Base-by-base conservation (phyloP, 768 basidiomycete species). In the Rhizopogon rudus region DNA sequence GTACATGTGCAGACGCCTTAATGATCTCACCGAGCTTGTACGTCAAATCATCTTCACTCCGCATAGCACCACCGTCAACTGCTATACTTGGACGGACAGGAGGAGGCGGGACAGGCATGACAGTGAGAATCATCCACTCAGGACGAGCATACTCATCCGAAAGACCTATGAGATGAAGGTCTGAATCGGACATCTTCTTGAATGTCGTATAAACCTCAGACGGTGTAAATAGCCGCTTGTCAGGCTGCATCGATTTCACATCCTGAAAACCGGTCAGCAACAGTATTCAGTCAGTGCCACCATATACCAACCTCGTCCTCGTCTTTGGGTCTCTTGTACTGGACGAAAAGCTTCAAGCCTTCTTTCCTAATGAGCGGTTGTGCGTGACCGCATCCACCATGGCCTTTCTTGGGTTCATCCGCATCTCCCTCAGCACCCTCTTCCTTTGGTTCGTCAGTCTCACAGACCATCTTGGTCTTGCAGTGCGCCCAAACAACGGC, bases 41-140 rank as follows among this genome's bases (percentile, higher is more conserved):
- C 2, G 97, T 99, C 78, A 98, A 77, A 73, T 98, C 97, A 64
- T 98, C 97, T 73, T 99, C 97, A 63, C 92, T 93, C 42, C 95
- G 83, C 88, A 96, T 93, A 1, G 91, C 87, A 51, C 96, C 95
- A 20, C 96, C 96, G 62, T 98, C 96, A 29, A 98, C 91, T 12
- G 96, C 89, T 55, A 99, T 98, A 73, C 93, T 96, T 0, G 97
- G 97, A 48, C 97, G 92, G 52, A 99, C 97, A 7, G 97, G 93
- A 6, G 96, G 96, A 1, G 97, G 97, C 1, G 97, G 97, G 0
- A 99, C 96, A 37, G 97, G 97, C 69, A 98, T 81, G 39, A 98
- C 93, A 0, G 97, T 98, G 41, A 98, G 75, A 61, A 99, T 97
- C 97, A 99, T 98, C 97, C 97, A 99, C 65, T 98, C 93, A 2